A percentile compares a stretch with the other conserved stretches of the same genome.
Evolutionary conservation across 1,284 basidiomycete species (phyloP).

Genomic region (Exobasidium cylindrosporum): DNA sequence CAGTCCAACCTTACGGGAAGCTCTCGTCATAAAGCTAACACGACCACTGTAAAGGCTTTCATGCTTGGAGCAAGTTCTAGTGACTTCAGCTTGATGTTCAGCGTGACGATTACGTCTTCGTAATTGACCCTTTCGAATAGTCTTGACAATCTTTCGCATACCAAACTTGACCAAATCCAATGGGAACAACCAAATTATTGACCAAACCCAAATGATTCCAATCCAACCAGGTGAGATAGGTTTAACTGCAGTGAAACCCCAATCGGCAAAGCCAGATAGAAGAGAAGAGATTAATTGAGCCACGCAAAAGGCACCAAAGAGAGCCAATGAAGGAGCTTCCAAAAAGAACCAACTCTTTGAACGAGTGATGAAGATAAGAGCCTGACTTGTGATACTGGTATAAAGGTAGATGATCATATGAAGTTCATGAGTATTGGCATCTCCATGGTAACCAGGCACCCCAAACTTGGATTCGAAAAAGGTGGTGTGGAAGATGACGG

Average conservation of each 20-base stretch:
- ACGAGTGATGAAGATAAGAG: conserved; percentile 93
- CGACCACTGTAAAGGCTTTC: conserved; percentile 92
- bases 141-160: conserved; percentile 87
- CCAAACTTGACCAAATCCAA: conserved; percentile 93
- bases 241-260: conserved; percentile 42
- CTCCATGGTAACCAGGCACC: conserved; percentile 60
- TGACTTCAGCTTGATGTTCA: conserved; percentile 65
- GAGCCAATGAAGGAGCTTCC: conserved; percentile 87
- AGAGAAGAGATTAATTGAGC: conserved; percentile 92
- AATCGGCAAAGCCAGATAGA: conserved; percentile 82
- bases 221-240: conserved; percentile 70
- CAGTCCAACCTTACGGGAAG: conserved; percentile 78
- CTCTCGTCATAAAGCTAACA: conserved; percentile 80
- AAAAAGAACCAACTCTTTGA: conserved; percentile 97
- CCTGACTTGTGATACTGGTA: conserved; percentile 97
- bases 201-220: conserved; percentile 77
- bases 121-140: conserved; percentile 58
- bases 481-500: conserved; percentile 77
- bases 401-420: conserved; percentile 77
- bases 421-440: conserved; percentile 57
- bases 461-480: conserved; percentile 88
- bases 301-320: conserved; percentile 83
- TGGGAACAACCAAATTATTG: conserved; percentile 90
- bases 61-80: conserved; percentile 83
- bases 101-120: conserved; percentile 57